phyloP scores from a whole-genome alignment of 768 basidiomycete genomes.

The Leccinum sublutescens region DNA sequence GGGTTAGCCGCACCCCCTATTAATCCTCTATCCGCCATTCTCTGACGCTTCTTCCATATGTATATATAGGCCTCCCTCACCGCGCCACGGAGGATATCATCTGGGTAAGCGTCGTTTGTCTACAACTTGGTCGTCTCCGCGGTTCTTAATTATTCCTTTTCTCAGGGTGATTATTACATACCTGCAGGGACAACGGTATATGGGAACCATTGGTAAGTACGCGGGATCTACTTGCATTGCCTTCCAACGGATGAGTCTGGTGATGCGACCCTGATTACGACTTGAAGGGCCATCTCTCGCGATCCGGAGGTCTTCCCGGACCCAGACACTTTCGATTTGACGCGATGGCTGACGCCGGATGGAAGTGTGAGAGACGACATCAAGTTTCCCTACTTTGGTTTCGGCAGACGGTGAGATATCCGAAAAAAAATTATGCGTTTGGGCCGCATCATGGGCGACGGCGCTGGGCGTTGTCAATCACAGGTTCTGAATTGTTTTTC shows the following conservation, averaged over 20 bases:
- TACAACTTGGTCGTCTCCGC: background rate
- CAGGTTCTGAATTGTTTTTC: background rate
- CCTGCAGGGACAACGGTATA: slow-evolving; percentile 18
- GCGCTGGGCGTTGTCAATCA: background rate
- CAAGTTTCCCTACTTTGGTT: slow-evolving; percentile 51
- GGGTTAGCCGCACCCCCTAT: slow-evolving; percentile 13
- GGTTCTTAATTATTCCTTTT: background rate
- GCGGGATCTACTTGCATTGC: background rate
- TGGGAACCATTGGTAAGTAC: slow-evolving; percentile 18
- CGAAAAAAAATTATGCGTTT: background rate
- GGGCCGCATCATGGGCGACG: background rate
- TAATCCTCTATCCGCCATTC: too few relatives aligned
- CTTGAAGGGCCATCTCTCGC: slow-evolving; percentile 33
- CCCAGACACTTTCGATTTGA: slow-evolving; percentile 36
- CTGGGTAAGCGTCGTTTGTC: slow-evolving; percentile 7
- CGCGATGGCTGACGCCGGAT: slow-evolving; percentile 27
- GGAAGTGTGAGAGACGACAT: slow-evolving; percentile 42
- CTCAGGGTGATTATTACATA: slow-evolving; percentile 16
- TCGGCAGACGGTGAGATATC: slow-evolving; percentile 37
- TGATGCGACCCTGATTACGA: background rate
- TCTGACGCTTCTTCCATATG: too few relatives aligned
- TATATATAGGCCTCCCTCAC: slow-evolving; percentile 8
- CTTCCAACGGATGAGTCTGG: background rate
- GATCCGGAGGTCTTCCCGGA: slow-evolving; percentile 38
- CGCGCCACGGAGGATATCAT: slow-evolving; percentile 18